Conservation (phyloP, 2,329 filamentous ascomycete species). For the Penicillium sp. region DNA sequence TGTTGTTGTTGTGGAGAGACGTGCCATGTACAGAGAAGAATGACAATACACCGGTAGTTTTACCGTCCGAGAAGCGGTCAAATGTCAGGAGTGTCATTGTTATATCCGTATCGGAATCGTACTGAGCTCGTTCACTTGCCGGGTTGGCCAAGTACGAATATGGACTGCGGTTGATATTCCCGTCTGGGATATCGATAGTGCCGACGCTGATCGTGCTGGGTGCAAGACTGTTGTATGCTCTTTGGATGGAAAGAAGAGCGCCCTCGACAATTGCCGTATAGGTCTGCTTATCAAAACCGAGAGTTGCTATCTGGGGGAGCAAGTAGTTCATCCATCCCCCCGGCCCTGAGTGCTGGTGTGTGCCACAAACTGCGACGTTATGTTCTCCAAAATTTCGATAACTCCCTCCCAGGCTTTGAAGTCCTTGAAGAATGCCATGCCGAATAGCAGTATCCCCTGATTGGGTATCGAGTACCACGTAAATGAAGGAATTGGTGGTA, state of each 20-base stretch:
- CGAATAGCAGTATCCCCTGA: background rate
- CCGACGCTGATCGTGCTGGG: background rate
- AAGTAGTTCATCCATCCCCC: background rate
- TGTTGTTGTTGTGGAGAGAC: background rate
- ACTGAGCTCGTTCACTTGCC: background rate
- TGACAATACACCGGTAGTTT: background rate
- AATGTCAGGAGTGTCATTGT: background rate
- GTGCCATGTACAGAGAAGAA: background rate
- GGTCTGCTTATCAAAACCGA: background rate
- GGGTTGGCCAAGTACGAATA: background rate
- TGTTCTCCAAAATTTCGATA: background rate
- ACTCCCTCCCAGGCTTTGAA: background rate
- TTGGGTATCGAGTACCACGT: background rate
- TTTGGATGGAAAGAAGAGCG: background rate
- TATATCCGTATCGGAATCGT: background rate
- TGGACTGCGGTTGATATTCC: background rate
- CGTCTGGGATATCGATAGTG: background rate
- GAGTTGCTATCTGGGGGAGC: background rate
- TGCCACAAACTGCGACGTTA: background rate
- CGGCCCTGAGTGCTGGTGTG: background rate
- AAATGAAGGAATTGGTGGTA: background rate
- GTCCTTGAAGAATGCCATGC: background rate
- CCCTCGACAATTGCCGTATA: background rate
- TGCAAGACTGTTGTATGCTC: background rate
- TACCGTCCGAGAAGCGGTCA: background rate